Percentiles rank a stretch among this genome's conserved stretches.
Evolutionary conservation across 768 basidiomycete genomes (phyloP).

Genomic region (Lactarius sp.): DNA sequence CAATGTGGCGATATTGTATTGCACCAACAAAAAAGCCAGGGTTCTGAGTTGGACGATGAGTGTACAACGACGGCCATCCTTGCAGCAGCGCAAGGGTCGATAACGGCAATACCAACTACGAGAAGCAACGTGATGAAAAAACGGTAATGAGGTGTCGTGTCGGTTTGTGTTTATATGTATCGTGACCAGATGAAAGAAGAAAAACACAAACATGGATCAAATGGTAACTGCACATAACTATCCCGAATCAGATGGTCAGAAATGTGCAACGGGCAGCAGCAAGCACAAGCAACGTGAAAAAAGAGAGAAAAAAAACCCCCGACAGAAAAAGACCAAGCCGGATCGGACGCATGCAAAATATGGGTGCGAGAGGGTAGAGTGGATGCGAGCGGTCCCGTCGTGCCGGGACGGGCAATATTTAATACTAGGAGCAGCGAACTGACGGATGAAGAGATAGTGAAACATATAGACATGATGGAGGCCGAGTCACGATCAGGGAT

Average conservation of each 20-base stretch:
- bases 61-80: constrained; percentile 17
- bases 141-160: constrained; percentile 29
- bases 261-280: constrained; percentile 15
- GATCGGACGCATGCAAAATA: constrained; percentile 9
- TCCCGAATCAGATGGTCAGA: constrained; percentile 15
- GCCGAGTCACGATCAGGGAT: constrained; percentile 8
- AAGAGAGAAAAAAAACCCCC: not conserved
- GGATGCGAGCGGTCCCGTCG: constrained; percentile 9
- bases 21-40: constrained; percentile 4
- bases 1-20: constrained; percentile 20
- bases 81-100: constrained; percentile 19
- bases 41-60: constrained; percentile 5
- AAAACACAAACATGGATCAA: constrained; percentile 1
- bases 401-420: constrained; percentile 14
- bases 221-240: constrained; percentile 13
- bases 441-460: constrained; percentile 24
- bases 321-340: not conserved
- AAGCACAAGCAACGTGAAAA: not conserved
- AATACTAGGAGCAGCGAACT: constrained; percentile 14
- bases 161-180: constrained; percentile 24
- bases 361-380: constrained; percentile 6
- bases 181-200: constrained; percentile 9
- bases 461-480: constrained; percentile 23
- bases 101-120: constrained; percentile 27
- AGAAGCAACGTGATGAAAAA: constrained; percentile 20